Percentiles rank a stretch among this genome's conserved stretches.
Evolutionary conservation across 805 yeast species (phyloP).

Genomic region (Suhomyces vadensis): DNA sequence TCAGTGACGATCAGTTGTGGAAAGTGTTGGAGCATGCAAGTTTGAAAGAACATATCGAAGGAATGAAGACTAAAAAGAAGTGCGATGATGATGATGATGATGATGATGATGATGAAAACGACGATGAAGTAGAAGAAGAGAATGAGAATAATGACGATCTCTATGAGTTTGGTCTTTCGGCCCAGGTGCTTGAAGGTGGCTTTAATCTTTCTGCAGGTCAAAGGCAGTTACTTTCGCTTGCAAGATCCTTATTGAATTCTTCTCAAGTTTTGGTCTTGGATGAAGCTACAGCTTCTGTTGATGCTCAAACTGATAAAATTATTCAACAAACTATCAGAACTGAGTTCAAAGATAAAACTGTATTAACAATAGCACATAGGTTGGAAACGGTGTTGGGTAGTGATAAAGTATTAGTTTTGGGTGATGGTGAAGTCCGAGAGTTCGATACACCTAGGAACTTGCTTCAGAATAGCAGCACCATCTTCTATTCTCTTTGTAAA

Average conservation of each 20-base stretch:
- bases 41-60: slow-evolving; percentile 24
- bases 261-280: slow-evolving; percentile 23
- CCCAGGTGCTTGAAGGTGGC: slow-evolving; percentile 24
- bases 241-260: slow-evolving; percentile 23
- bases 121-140: background rate
- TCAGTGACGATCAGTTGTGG: slow-evolving; percentile 27
- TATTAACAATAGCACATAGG: slow-evolving; percentile 30
- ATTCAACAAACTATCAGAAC: slow-evolving; percentile 27
- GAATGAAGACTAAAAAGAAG: slow-evolving; percentile 20
- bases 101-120: background rate
- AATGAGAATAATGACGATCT: background rate
- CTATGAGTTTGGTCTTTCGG: slow-evolving; percentile 16
- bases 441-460: slow-evolving; percentile 17
- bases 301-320: slow-evolving; percentile 29
- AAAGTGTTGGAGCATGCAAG: slow-evolving; percentile 28
- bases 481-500: slow-evolving; percentile 15
- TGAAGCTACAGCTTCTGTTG: slow-evolving; percentile 39
- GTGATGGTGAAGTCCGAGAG: slow-evolving; percentile 24
- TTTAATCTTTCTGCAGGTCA: slow-evolving; percentile 29
- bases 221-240: slow-evolving; percentile 25
- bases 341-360: slow-evolving; percentile 27
- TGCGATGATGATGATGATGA: slow-evolving; percentile 1
- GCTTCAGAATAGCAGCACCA: slow-evolving; percentile 2
- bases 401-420: slow-evolving; percentile 27
- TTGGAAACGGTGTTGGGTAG: slow-evolving; percentile 30